Conservation (phyloP, 2,329 filamentous ascomycete genomes). For the Zasmidium angulare region DNA sequence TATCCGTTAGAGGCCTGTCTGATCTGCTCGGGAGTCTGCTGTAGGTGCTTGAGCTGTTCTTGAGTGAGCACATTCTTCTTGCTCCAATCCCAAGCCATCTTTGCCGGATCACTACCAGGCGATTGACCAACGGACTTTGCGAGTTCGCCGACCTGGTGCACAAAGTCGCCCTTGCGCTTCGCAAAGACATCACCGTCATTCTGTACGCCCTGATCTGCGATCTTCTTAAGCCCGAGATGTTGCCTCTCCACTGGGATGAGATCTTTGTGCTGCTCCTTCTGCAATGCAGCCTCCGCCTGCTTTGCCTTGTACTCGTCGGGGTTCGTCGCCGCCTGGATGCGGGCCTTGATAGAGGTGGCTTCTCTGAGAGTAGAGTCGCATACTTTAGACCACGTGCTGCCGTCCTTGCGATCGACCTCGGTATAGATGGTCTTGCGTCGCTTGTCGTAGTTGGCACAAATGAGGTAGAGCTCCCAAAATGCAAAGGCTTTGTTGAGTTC, state of each 20-base stretch:
- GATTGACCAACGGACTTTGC: slow-evolving; percentile 52
- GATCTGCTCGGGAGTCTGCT: slow-evolving; percentile 24
- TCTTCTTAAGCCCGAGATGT: slow-evolving; percentile 25
- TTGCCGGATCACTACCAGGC: slow-evolving; percentile 37
- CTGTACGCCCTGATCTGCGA: slow-evolving; percentile 27
- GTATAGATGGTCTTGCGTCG: slow-evolving; percentile 79
- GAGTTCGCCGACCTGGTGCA: slow-evolving; percentile 42
- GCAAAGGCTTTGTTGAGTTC: slow-evolving; percentile 77
- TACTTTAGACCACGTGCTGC: slow-evolving; percentile 79
- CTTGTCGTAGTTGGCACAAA: slow-evolving; percentile 71
- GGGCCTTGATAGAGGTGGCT: slow-evolving; percentile 64
- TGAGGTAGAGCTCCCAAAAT: slow-evolving; percentile 85
- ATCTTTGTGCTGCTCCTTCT: slow-evolving; percentile 20
- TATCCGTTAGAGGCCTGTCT: slow-evolving; percentile 34
- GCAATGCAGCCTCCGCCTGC: slow-evolving; percentile 16
- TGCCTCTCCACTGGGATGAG: slow-evolving; percentile 20
- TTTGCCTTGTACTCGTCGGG: slow-evolving; percentile 20
- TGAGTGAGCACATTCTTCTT: slow-evolving; percentile 24
- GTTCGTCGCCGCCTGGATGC: slow-evolving; percentile 57
- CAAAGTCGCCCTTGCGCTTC: slow-evolving; percentile 18
- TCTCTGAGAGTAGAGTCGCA: slow-evolving; percentile 67
- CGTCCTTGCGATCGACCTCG: slow-evolving; percentile 78
- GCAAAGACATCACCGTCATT: slow-evolving; percentile 27
- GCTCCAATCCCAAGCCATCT: background rate
- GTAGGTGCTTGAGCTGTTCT: slow-evolving; percentile 36